Evolutionary conservation across 2,329 filamentous ascomycete species (phyloP).

Genomic region (Penicillium aurantiogriseum): DNA sequence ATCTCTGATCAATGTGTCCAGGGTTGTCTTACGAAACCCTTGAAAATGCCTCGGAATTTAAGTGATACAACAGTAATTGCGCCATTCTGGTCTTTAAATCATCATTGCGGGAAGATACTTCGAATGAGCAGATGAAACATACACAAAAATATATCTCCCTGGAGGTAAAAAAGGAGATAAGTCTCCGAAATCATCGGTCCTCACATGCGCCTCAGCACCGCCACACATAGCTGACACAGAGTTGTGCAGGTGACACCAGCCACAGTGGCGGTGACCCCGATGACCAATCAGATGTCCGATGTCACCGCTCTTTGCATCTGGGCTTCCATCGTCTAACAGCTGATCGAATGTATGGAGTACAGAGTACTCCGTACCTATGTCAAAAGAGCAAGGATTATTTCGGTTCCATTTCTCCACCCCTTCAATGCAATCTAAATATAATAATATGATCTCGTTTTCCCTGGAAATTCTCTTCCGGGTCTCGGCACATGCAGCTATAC

Average conservation of each 20-base stretch:
- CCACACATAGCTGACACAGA: background rate
- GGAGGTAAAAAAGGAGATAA: background rate
- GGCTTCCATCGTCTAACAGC: background rate
- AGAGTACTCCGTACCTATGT: background rate
- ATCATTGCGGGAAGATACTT: background rate
- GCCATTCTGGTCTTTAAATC: background rate
- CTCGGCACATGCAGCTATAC: conserved; percentile 20
- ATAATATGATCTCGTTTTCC: background rate
- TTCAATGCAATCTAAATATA: background rate
- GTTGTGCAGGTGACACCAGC: conserved; percentile 14
- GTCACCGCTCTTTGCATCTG: conserved; percentile 34
- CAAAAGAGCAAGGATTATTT: background rate
- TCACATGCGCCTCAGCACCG: conserved; percentile 2
- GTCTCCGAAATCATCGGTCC: background rate
- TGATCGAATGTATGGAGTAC: background rate
- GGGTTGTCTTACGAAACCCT: background rate
- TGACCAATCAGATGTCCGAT: conserved; percentile 25
- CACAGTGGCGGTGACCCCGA: conserved; percentile 33
- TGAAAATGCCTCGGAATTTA: background rate
- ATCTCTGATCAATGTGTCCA: conserved; percentile 4
- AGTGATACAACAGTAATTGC: conserved; percentile 6
- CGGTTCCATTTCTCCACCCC: background rate
- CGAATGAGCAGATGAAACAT: background rate
- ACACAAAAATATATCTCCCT: background rate
- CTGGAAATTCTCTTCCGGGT: background rate